Evolutionary conservation across 345 rosid species (phyloP).

Genomic region (Eutrema heterophyllum): DNA sequence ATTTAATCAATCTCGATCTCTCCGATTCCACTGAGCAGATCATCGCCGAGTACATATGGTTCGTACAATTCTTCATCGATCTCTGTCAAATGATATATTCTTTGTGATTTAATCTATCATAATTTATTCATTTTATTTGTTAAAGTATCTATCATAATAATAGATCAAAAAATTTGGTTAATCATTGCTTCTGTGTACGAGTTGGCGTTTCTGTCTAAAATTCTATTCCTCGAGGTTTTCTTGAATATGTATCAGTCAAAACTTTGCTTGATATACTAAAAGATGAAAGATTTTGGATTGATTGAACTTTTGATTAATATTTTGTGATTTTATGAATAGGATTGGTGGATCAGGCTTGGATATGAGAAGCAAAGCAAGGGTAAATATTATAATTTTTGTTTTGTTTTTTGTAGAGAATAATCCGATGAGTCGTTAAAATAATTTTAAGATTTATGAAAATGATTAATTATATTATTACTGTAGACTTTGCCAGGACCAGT

Average conservation of each 20-base stretch:
- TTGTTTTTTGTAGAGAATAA: too few species aligned
- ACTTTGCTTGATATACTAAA: not conserved
- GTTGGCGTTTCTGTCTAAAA: not conserved
- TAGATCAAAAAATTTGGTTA: not conserved
- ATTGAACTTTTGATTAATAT: not conserved
- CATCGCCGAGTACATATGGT: slow-evolving; percentile 87
- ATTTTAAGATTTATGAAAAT: not conserved
- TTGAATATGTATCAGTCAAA: not conserved
- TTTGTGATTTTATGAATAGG: slow-evolving; percentile 30
- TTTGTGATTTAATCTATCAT: not conserved
- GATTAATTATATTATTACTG: not conserved
- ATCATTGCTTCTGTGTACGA: not conserved
- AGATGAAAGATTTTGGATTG: not conserved
- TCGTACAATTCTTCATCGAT: not conserved
- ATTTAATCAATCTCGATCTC: slow-evolving; percentile 64
- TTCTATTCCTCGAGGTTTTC: not conserved
- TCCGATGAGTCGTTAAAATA: not conserved
- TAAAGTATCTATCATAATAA: too few species aligned
- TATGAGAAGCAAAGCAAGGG: slow-evolving; percentile 76
- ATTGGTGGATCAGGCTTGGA: slow-evolving; percentile 80
- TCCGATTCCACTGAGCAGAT: slow-evolving; percentile 50
- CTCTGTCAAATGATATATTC: not conserved
- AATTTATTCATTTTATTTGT: too few species aligned
- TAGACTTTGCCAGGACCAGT: slow-evolving; percentile 61
- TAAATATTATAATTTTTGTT: not conserved